These are phyloP conservation scores for Xerocomus nothofagi DNA, from an alignment of 1,284 basidiomycete species.

Conservation along the genomic window DNA sequence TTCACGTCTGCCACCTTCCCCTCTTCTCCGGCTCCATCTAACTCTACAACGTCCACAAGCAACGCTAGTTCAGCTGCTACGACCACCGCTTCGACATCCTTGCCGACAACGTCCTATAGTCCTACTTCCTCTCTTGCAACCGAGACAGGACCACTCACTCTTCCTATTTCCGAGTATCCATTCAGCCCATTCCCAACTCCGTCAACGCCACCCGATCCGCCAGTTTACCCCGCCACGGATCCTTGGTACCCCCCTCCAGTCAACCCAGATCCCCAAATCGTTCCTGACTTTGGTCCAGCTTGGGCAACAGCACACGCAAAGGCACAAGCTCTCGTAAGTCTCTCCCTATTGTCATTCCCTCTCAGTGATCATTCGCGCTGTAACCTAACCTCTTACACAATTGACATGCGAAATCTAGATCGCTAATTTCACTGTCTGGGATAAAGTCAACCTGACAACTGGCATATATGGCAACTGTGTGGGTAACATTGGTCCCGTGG, in stretches of 20 bases:
- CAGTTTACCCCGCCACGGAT: slow-evolving; percentile 19
- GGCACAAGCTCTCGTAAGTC: slow-evolving; percentile 32
- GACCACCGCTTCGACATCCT: not conserved
- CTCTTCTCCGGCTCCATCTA: not conserved
- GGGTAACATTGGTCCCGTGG: slow-evolving; percentile 37
- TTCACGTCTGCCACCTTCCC: not conserved
- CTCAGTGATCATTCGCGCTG: not conserved
- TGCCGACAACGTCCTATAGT: slow-evolving; percentile 1
- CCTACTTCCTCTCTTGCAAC: slow-evolving; percentile 19
- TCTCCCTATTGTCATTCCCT: not conserved
- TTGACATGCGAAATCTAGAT: slow-evolving; percentile 18
- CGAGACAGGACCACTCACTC: slow-evolving; percentile 23
- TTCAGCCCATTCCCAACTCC: slow-evolving; percentile 22
- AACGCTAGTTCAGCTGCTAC: not conserved
- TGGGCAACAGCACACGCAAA: slow-evolving; percentile 40
- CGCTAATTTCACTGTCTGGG: slow-evolving; percentile 34
- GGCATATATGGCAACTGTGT: slow-evolving; percentile 39
- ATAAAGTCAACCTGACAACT: slow-evolving; percentile 40
- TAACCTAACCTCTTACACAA: not conserved
- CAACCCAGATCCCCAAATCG: slow-evolving; percentile 18
- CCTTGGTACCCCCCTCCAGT: slow-evolving; percentile 20
- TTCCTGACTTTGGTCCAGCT: slow-evolving; percentile 41
- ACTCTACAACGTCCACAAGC: not conserved
- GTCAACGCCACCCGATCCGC: slow-evolving; percentile 8
- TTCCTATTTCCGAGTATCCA: slow-evolving; percentile 19